phyloP scores from a whole-genome alignment of 176 grass and related monocot genomes.

The Chrysopogon serrulatus region DNA sequence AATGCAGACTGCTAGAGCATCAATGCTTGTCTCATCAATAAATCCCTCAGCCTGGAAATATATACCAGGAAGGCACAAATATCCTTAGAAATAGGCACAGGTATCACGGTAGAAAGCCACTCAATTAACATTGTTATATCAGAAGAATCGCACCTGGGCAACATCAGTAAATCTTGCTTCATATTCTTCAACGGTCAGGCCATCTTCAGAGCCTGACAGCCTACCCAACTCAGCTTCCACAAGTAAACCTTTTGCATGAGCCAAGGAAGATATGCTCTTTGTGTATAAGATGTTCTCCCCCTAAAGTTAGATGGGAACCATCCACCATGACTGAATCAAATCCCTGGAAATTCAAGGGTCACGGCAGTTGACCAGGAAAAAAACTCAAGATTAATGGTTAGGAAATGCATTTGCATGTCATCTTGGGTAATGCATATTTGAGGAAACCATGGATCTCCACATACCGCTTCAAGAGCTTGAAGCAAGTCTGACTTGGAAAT shows the following conservation, averaged over 20 bases:
- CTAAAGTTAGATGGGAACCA: slow-evolving; percentile 72
- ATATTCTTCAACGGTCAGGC: slow-evolving; percentile 81
- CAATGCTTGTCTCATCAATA: slow-evolving; percentile 73
- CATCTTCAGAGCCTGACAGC: slow-evolving; percentile 91
- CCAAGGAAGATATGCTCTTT: slow-evolving; percentile 62
- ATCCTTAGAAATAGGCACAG: slow-evolving; percentile 1
- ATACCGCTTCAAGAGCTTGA: slow-evolving; percentile 89
- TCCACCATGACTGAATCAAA: slow-evolving; percentile 98
- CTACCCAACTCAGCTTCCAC: slow-evolving; percentile 97
- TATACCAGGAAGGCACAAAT: not conserved
- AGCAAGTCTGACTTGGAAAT: slow-evolving; percentile 74
- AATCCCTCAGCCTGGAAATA: slow-evolving; percentile 75
- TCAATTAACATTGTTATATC: not conserved
- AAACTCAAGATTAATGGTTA: slow-evolving; percentile 27
- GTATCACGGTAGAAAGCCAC: slow-evolving; percentile 21
- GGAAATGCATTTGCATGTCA: not conserved
- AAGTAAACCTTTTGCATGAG: slow-evolving; percentile 58
- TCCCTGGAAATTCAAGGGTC: slow-evolving; percentile 52
- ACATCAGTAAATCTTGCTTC: slow-evolving; percentile 81
- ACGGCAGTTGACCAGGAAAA: not conserved
- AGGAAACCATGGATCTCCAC: slow-evolving; percentile 2
- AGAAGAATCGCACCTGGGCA: slow-evolving; percentile 58
- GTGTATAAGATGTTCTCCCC: slow-evolving; percentile 71
- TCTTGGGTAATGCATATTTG: slow-evolving; percentile 9
- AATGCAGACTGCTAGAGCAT: slow-evolving; percentile 94